Base-by-base conservation (phyloP, 768 basidiomycete genomes). In the Podaxis carcinomalis region DNA sequence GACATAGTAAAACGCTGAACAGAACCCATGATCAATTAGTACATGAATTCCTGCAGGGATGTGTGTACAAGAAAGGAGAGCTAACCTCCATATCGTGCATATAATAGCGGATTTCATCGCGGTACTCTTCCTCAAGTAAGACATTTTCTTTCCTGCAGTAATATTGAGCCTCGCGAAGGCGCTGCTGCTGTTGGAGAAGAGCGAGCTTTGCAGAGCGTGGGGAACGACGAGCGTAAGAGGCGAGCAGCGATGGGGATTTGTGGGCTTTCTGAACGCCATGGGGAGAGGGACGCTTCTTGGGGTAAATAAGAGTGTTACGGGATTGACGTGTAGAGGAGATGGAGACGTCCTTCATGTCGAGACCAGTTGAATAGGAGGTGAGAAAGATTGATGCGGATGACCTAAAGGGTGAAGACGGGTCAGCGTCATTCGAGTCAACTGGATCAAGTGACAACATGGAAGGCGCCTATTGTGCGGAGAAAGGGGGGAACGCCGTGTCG, bases 51-150 rank as follows among this genome's bases (percentile, higher is more conserved):
- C 16, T 11, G 14, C 52, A 54, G 54, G n/a, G 61, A 57, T 49
- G 60, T 14, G 57, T 67, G 61, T 64, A 56, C 23, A 65, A 32
- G 25, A 55, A 11, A 40, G 14, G 40, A 56, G 37, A 11, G 79
- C 92, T 76, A 67, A 98, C 97, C 93, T 99, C 96, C 93, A 97
- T 97, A 72, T 92, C 87, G 73, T 91, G 89, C 97, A 98, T 98
- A 77, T 98, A 97, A 58, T 80, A 82, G 60, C 86, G 82, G 61
- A 98, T 95, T 70, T 99, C 97, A 52, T 94, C 91, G 40, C 88
- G 84, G 71, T 99, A 98, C 74, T 98, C 96, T 70, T 94, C 93
- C 77, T 98, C 97, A 66, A 95, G 80, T 62, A 94, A 81, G 57
- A 89, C 82, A 50, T 88, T 87, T 66, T 91, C 86, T 66, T 83